Evolutionary conservation across 2,329 filamentous ascomycete species (phyloP).

Genomic region (Stachybotrys elegans): DNA sequence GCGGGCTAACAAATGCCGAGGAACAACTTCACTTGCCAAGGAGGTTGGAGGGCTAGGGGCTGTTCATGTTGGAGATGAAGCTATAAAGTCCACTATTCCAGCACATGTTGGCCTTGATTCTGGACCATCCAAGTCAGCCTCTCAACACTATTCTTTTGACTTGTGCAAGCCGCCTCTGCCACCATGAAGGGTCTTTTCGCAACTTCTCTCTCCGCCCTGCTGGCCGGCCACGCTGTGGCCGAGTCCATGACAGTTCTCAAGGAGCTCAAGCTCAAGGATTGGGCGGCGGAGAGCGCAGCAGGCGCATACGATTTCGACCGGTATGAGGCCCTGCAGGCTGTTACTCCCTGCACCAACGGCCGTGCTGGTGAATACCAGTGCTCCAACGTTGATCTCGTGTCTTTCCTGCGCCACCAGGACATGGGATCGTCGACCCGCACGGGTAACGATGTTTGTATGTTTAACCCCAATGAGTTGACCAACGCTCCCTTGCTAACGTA

Average conservation of each 20-base stretch:
- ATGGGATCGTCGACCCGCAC: constrained; percentile 26
- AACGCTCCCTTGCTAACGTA: not conserved
- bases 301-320: constrained; percentile 13
- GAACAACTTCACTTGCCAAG: not conserved
- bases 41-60: too few relatives aligned
- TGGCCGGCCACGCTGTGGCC: constrained; percentile 5
- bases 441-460: constrained; percentile 26
- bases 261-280: constrained; percentile 9
- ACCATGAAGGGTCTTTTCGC: constrained; percentile 6
- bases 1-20: not conserved
- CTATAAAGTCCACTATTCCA: not conserved
- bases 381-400: constrained; percentile 29
- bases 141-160: not conserved
- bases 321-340: constrained; percentile 8
- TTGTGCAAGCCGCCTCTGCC: not conserved
- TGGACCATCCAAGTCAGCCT: not conserved
- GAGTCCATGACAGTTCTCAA: constrained; percentile 10
- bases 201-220: constrained; percentile 4
- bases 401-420: constrained; percentile 31
- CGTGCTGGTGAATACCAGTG: constrained; percentile 27
- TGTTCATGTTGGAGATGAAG: not conserved
- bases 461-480: not conserved
- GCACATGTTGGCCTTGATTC: not conserved
- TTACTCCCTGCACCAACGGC: constrained; percentile 21
- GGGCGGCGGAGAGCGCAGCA: constrained; percentile 4